Percentiles rank a stretch among this genome's conserved stretches.
Evolutionary conservation across 2,329 filamentous ascomycete species (phyloP).

Genomic region (Didymella lethalis): DNA sequence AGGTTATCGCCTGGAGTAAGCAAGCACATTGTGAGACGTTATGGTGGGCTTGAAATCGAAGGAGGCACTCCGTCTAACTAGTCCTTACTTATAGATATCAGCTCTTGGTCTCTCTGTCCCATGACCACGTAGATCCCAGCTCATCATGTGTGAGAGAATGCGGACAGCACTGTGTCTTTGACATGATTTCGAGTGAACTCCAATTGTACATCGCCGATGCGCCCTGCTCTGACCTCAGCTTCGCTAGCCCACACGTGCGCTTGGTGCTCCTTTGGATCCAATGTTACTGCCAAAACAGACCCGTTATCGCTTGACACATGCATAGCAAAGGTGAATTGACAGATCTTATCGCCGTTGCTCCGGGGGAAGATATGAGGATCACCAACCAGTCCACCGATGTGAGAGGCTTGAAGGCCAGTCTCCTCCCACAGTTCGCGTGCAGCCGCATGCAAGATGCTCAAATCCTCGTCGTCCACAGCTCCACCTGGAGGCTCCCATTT

Average conservation of each 20-base stretch:
- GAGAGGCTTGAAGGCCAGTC: constrained; percentile 50
- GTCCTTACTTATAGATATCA: too few species aligned
- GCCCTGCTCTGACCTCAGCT: neutral
- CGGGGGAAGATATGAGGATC: constrained; percentile 15
- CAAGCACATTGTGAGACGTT: too few species aligned
- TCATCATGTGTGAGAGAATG: neutral
- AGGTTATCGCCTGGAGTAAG: too few species aligned
- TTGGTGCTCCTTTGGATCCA: constrained; percentile 16
- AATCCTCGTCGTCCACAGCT: constrained; percentile 55
- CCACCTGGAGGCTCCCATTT: constrained; percentile 62
- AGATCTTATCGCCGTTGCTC: constrained; percentile 11
- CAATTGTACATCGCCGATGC: neutral
- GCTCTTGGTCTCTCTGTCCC: too few species aligned
- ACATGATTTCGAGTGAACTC: constrained; percentile 1
- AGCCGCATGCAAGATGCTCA: constrained; percentile 54
- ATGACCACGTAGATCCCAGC: too few species aligned
- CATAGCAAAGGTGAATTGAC: constrained; percentile 7
- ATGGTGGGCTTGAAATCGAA: too few species aligned
- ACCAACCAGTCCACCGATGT: constrained; percentile 28
- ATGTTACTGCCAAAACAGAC: neutral
- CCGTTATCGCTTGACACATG: neutral
- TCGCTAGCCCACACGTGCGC: constrained; percentile 9
- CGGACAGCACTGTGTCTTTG: constrained; percentile 2
- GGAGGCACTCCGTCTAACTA: too few species aligned
- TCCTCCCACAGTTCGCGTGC: constrained; percentile 61